These are phyloP conservation scores for Globisporangium heterothallicum DNA, from an alignment of 352 stramenopile genomes.

Conservation along the genomic window DNA sequence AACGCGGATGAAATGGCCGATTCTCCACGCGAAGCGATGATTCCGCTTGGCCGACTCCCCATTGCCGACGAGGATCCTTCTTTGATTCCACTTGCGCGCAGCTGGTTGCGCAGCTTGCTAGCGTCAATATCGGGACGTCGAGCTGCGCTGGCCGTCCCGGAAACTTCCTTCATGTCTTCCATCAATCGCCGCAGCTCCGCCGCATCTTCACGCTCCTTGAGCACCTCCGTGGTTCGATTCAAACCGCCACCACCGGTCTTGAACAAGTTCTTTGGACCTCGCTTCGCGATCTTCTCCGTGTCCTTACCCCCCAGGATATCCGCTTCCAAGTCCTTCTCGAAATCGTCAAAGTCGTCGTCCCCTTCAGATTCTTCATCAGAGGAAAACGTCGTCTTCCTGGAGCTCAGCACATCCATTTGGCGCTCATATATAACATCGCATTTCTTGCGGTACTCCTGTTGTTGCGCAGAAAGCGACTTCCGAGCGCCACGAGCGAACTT, in stretches of 20 bases:
- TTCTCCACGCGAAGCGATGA: slow-evolving; percentile 40
- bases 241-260: slow-evolving; percentile 66
- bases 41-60: slow-evolving; percentile 19
- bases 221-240: slow-evolving; percentile 67
- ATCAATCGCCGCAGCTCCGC: slow-evolving; percentile 71
- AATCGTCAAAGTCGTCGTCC: slow-evolving; percentile 65
- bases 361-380: slow-evolving; percentile 72
- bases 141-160: slow-evolving; percentile 17
- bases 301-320: slow-evolving; percentile 65
- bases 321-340: slow-evolving; percentile 71
- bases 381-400: slow-evolving; percentile 52
- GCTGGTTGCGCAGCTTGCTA: slow-evolving; percentile 51
- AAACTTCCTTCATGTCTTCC: slow-evolving; percentile 79
- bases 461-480: slow-evolving; percentile 76
- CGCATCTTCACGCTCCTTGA: slow-evolving; percentile 75
- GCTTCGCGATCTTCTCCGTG: slow-evolving; percentile 45
- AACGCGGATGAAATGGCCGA: slow-evolving; percentile 62
- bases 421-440: slow-evolving; percentile 82
- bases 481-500: slow-evolving; percentile 77
- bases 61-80: slow-evolving; percentile 35
- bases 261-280: slow-evolving; percentile 71
- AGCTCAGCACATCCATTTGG: slow-evolving; percentile 77
- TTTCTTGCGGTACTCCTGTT: slow-evolving; percentile 83
- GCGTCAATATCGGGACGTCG: slow-evolving; percentile 63
- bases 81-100: slow-evolving; percentile 67